A percentile compares a stretch with the other conserved stretches of the same genome.
Conservation (phyloP, 768 basidiomycete genomes). For the Russula lepida region DNA sequence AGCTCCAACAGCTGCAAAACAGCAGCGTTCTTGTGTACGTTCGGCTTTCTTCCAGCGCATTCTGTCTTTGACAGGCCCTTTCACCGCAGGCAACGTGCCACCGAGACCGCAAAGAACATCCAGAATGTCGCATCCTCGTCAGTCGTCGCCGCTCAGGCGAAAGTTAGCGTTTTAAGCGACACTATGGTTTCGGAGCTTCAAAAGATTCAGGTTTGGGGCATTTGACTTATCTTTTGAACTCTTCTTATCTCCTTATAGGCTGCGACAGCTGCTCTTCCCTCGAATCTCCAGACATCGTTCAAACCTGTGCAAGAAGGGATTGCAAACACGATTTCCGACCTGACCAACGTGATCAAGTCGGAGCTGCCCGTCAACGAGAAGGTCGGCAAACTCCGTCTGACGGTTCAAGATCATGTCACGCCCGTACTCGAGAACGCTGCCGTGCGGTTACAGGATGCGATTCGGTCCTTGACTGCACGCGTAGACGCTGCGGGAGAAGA, state of each 20-base stretch:
- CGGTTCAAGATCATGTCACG: constrained; percentile 51
- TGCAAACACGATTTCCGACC: constrained; percentile 42
- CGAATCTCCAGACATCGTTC: constrained; percentile 49
- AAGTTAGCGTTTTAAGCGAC: constrained; percentile 53
- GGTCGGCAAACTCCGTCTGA: constrained; percentile 43
- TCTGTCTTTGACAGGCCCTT: constrained; percentile 7
- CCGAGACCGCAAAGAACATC: constrained; percentile 57
- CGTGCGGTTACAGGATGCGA: constrained; percentile 27
- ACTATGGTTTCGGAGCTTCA: constrained; percentile 60
- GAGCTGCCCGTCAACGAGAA: constrained; percentile 58
- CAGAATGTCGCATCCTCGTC: constrained; percentile 51
- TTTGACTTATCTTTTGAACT: background rate
- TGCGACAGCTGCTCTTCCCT: constrained; percentile 44
- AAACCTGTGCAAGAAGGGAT: constrained; percentile 52
- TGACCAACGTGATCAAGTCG: constrained; percentile 46
- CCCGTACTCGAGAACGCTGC: constrained; percentile 47
- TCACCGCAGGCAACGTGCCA: constrained; percentile 51
- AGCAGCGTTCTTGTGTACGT: constrained; percentile 60
- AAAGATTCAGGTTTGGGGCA: constrained; percentile 38
- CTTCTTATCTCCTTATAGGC: constrained; percentile 30
- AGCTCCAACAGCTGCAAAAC: constrained; percentile 58
- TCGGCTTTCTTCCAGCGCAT: background rate
- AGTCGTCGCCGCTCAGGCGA: constrained; percentile 44
- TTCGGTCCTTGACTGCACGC: constrained; percentile 20
- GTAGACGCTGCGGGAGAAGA: constrained; percentile 22